A percentile compares a stretch with the other conserved stretches of the same genome.
Evolutionary conservation across 2,329 filamentous ascomycete species (phyloP).

Genomic region (Zymoseptoria crescenta): DNA sequence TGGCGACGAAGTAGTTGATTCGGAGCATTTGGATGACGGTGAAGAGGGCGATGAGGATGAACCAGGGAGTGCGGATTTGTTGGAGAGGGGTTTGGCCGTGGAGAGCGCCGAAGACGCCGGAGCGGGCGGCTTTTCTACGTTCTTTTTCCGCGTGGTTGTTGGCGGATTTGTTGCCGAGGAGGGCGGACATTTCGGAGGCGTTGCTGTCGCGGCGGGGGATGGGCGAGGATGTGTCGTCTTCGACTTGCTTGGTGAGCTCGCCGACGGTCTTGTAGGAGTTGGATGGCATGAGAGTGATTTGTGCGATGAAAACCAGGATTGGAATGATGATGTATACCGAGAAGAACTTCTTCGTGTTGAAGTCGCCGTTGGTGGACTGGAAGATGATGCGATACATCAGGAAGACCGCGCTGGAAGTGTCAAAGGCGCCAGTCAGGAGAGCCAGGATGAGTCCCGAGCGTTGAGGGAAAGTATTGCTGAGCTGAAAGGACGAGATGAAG

Average conservation of each 20-base stretch:
- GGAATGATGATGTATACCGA: conserved; percentile 43
- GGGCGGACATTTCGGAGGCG: conserved; percentile 62
- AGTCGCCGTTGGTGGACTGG: conserved; percentile 34
- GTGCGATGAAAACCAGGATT: conserved; percentile 34
- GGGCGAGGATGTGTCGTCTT: conserved; percentile 34
- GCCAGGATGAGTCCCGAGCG: conserved; percentile 43
- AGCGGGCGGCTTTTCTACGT: conserved; percentile 60
- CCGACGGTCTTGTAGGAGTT: conserved; percentile 53
- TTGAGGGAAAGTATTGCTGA: conserved; percentile 45
- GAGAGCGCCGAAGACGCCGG: conserved; percentile 80
- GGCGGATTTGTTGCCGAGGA: conserved; percentile 60
- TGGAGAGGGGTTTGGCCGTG: conserved; percentile 62
- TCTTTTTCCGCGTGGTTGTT: conserved; percentile 57
- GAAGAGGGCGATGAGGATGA: conserved; percentile 73
- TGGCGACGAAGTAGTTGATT: conserved; percentile 91
- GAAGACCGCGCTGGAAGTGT: conserved; percentile 43
- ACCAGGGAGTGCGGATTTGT: conserved; percentile 77
- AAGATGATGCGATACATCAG: conserved; percentile 42
- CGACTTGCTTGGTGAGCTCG: conserved; percentile 67
- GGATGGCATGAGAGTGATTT: conserved; percentile 41
- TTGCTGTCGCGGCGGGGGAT: conserved; percentile 52
- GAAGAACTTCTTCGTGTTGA: conserved; percentile 43
- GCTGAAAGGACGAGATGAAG: conserved; percentile 45
- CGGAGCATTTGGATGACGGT: conserved; percentile 52
- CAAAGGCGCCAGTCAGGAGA: conserved; percentile 45